A percentile compares a stretch with the other conserved stretches of the same genome.
phyloP scores from a whole-genome alignment of 2,329 filamentous ascomycete genomes.

The Camptophora hylomeconis region DNA sequence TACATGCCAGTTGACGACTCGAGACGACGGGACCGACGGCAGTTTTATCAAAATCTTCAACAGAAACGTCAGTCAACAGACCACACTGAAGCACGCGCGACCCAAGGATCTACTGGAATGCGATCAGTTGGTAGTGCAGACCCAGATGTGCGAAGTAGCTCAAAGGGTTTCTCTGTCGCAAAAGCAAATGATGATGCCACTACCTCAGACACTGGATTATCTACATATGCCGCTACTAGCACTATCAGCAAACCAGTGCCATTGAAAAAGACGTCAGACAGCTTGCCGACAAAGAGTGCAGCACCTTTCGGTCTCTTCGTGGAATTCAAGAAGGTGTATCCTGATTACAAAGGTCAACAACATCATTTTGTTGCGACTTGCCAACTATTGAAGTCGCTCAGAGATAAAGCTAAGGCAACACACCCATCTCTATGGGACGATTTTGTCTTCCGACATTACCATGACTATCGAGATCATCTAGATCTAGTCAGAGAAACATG shows the following conservation, averaged over 20 bases:
- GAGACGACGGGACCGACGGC: conserved; percentile 1
- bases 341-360: conserved; percentile 24
- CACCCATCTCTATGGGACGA: conserved; percentile 32
- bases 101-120: background rate
- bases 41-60: background rate
- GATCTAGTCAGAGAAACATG: conserved; percentile 16
- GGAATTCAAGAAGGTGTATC: conserved; percentile 26
- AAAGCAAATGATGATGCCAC: background rate
- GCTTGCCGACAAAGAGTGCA: background rate
- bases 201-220: conserved; percentile 1
- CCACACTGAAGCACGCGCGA: background rate
- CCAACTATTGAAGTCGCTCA: conserved; percentile 22
- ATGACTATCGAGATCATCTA: conserved; percentile 24
- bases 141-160: conserved; percentile 1
- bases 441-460: conserved; percentile 27
- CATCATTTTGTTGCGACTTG: conserved; percentile 26
- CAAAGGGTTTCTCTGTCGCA: background rate
- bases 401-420: conserved; percentile 20
- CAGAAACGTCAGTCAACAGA: background rate
- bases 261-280: background rate
- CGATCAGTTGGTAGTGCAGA: background rate
- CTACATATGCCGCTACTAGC: conserved; percentile 1
- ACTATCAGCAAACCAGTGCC: too few relatives aligned
- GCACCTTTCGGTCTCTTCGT: conserved; percentile 20
- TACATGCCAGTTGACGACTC: conserved; percentile 1